These are phyloP conservation scores for Fusarium cicatricum DNA, from an alignment of 2,329 filamentous ascomycete genomes.

Conservation along the genomic window DNA sequence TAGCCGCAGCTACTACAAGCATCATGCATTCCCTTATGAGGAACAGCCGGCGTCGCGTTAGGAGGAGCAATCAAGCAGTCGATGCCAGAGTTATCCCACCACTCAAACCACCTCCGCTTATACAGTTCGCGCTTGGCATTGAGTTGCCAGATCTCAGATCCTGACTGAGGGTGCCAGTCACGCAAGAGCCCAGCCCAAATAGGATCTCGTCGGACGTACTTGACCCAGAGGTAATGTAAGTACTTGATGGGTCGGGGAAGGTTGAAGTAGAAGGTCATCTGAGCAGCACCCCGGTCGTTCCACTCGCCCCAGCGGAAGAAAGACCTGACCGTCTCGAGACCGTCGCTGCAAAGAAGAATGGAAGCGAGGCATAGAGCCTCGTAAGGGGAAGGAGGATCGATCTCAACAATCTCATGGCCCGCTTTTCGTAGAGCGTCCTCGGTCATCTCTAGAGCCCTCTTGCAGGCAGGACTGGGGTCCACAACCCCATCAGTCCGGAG, in stretches of 20 bases:
- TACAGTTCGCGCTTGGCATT: conserved; percentile 80
- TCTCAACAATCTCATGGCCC: conserved; percentile 77
- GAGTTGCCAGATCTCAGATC: conserved; percentile 83
- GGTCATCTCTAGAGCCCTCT: conserved; percentile 75
- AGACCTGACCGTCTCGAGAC: conserved; percentile 79
- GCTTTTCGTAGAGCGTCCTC: conserved; percentile 72
- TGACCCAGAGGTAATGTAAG: conserved; percentile 89
- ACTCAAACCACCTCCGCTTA: conserved; percentile 80
- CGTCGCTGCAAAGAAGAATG: conserved; percentile 84
- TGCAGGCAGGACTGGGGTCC: conserved; percentile 85
- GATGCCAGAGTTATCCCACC: conserved; percentile 78
- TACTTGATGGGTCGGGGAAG: conserved; percentile 80
- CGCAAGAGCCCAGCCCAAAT: conserved; percentile 81
- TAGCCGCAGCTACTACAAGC: conserved; percentile 89
- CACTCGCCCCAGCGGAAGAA: conserved; percentile 81
- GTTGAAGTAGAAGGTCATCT: conserved; percentile 77
- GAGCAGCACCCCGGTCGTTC: conserved; percentile 78
- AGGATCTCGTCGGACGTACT: conserved; percentile 77
- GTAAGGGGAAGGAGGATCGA: conserved; percentile 73
- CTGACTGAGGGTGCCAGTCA: conserved; percentile 76
- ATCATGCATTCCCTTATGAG: conserved; percentile 85
- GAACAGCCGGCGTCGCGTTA: conserved; percentile 89
- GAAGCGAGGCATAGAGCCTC: conserved; percentile 80
- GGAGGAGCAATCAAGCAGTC: conserved; percentile 86
- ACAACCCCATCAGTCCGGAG: conserved; percentile 84